Evolutionary conservation across 2,329 filamentous ascomycete species (phyloP), one percentile per base, ranked within the genome.

Genomic region (Exophiala sideris): DNA sequence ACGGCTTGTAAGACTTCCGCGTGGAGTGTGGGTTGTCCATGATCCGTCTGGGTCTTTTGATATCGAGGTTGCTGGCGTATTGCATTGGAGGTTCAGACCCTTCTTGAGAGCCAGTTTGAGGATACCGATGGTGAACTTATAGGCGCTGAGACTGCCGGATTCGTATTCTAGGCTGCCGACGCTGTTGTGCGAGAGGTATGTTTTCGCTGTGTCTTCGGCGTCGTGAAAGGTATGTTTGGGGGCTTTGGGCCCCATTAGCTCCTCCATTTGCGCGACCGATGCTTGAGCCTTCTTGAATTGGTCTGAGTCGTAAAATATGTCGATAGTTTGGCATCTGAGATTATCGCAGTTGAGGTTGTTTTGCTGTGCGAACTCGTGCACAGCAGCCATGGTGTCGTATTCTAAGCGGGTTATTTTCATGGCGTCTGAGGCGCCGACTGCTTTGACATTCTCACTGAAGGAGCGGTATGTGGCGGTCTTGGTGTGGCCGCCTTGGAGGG

Each of bases 231-330:
- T 67, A 62, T 83, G 83, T 46, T 66, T 55, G 0, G 67, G 67
- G 40, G 74, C 67, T 14, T 77, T 71, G 2, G 65, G 65, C 1
- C 54, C 54, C 0, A 75, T 73, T 64, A 81, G 70, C 8, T 66
- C 67, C 21, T 68, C 70, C 74, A 83, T 78, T 3, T 73, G 67
- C 3, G 67, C 62, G 12, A 82, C 72, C 3, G 74, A 71, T 12
- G 62, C 57, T 20, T 67, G 62, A 1, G 75, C 73, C 1, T 62
- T 51, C 3, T 66, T 64, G 69, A 76, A 78, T 45, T 75, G 68
- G 7, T 54, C 64, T 14, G 69, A 54, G 54, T 83, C 79, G 63
- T 83, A 84, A 32, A 84, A 70, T 2, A 84, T 69, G 64, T 86
- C 82, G 2, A 83, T 73, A 0, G 83, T 85, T 20, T 75, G 70